Percentiles rank a stretch among this genome's conserved stretches.
phyloP scores from a whole-genome alignment of 805 yeast genomes.

The Metschnikowia hibisci region DNA sequence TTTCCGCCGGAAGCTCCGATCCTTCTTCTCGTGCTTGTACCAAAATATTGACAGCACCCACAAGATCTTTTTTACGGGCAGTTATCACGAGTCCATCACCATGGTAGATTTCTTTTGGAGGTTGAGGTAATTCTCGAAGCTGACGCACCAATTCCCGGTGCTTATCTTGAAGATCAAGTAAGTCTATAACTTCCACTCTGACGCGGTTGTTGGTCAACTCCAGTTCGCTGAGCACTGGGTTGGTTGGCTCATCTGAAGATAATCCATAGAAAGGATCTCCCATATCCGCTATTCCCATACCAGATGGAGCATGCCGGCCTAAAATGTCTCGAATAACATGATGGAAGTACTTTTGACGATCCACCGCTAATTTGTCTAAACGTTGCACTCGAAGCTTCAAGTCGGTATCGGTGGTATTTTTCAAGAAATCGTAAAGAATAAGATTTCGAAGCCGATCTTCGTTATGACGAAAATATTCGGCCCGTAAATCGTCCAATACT shows the following conservation, averaged over 20 bases:
- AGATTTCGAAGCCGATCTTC: conserved; percentile 9
- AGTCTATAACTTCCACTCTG: conserved; percentile 16
- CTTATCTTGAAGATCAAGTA: conserved; percentile 20
- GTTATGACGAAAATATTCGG: conserved; percentile 7
- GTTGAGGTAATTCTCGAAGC: conserved; percentile 24
- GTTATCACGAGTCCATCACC: conserved; percentile 38
- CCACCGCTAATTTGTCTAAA: conserved; percentile 4
- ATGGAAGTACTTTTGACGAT: conserved; percentile 11
- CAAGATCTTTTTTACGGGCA: conserved; percentile 26
- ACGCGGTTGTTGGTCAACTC: conserved; percentile 13
- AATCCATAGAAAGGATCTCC: conserved; percentile 8
- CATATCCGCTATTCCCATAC: conserved; percentile 5
- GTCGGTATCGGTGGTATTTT: conserved; percentile 8
- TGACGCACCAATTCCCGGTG: conserved; percentile 27
- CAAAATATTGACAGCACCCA: conserved; percentile 27
- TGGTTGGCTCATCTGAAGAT: conserved; percentile 2
- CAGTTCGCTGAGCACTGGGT: conserved; percentile 3
- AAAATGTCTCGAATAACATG: conserved; percentile 14
- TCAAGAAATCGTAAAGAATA: conserved; percentile 6
- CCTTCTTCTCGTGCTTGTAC: conserved; percentile 40
- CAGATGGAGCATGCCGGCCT: conserved; percentile 14
- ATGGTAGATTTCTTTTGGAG: conserved; percentile 22
- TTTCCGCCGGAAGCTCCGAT: conserved; percentile 41
- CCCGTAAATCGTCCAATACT: conserved; percentile 9
- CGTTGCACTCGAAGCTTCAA: conserved; percentile 6